These are phyloP conservation scores for Agrostemma githago DNA, from an alignment of 148 eudicot species.

Conservation along the genomic window DNA sequence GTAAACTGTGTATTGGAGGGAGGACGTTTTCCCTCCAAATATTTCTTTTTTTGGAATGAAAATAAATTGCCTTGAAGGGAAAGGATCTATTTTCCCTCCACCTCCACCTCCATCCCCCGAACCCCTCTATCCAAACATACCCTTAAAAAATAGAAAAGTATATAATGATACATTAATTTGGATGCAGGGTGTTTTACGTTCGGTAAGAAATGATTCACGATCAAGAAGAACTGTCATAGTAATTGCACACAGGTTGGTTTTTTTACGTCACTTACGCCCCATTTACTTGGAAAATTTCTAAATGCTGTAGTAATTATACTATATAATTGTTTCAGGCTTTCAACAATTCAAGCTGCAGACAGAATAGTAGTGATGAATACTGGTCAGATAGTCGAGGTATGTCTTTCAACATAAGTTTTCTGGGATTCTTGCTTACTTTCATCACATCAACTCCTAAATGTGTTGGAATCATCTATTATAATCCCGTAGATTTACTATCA, in stretches of 20 bases:
- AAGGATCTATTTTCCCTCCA: no score
- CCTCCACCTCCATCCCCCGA: no score
- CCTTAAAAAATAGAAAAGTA: background rate
- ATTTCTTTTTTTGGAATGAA: no score
- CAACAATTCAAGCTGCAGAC: constrained; percentile 96
- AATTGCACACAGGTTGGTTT: constrained; percentile 83
- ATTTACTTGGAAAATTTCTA: background rate
- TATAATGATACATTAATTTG: constrained; percentile 11
- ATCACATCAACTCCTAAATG: background rate
- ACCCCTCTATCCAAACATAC: no score
- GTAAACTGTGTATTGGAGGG: no score
- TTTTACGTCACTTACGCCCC: background rate
- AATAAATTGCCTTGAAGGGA: no score
- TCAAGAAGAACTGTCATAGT: constrained; percentile 74
- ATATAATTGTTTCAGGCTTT: constrained; percentile 49
- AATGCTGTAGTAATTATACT: constrained; percentile 17
- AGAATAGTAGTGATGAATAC: constrained; percentile 85
- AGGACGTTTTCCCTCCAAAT: no score
- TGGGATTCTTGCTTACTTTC: background rate
- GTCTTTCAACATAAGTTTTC: constrained; percentile 9
- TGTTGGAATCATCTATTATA: background rate
- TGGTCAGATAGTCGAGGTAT: constrained; percentile 84
- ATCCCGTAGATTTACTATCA: background rate
- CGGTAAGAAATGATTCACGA: constrained; percentile 51
- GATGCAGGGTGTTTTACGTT: constrained; percentile 80